phyloP scores from a whole-genome alignment of 768 basidiomycete genomes.

The Boletus bicolor region DNA sequence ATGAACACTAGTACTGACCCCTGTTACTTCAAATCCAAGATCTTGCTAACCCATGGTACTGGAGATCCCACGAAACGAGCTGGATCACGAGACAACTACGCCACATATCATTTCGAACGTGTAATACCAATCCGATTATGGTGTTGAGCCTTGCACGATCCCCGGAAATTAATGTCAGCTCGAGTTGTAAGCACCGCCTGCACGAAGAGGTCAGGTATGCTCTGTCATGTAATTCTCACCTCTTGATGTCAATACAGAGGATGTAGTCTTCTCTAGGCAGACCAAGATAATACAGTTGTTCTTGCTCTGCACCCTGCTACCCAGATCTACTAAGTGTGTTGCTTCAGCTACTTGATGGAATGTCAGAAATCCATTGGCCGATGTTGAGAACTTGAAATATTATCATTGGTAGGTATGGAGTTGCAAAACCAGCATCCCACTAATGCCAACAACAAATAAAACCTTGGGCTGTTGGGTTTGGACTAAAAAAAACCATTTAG shows the following conservation, averaged over 20 bases:
- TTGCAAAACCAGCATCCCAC: not conserved
- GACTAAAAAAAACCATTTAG: too few species aligned
- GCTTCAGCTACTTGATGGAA: not conserved
- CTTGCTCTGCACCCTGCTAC: not conserved
- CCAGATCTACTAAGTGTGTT: not conserved
- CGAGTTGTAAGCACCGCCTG: not conserved
- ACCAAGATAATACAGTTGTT: not conserved
- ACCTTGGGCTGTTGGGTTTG: too few species aligned
- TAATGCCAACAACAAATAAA: not conserved
- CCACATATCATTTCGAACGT: not conserved
- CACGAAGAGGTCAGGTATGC: not conserved
- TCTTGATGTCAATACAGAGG: too few species aligned
- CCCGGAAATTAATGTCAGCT: not conserved
- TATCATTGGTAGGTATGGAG: too few species aligned
- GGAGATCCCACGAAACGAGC: not conserved
- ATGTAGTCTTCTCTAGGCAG: not conserved
- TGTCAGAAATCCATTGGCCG: too few species aligned
- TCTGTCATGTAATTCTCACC: not conserved
- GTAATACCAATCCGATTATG: not conserved
- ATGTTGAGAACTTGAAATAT: too few species aligned
- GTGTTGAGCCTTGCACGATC: not conserved
- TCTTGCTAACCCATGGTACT: not conserved
- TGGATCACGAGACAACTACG: not conserved
- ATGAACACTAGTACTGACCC: not conserved
- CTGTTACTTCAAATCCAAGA: not conserved